Evolutionary conservation across 2,329 filamentous ascomycete genomes (phyloP).

Genomic region (Chaetoscypha palmicola): DNA sequence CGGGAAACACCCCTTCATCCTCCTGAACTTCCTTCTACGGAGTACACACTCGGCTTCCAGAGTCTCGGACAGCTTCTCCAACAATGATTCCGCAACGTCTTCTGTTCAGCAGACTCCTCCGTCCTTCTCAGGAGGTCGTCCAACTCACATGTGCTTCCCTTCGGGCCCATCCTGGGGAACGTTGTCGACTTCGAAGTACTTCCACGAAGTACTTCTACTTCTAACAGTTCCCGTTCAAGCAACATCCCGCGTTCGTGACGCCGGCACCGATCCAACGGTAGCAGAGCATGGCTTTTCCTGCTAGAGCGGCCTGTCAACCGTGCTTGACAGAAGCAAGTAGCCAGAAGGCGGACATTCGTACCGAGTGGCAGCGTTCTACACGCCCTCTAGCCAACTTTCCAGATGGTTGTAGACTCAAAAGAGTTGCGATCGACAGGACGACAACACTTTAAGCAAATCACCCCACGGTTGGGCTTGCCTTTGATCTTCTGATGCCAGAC

Average conservation of each 20-base stretch:
- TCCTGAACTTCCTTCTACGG: not conserved
- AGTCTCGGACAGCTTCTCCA: too few relatives aligned
- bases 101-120: too few relatives aligned
- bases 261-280: constrained; percentile 21
- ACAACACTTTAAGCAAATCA: constrained; percentile 13
- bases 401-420: not conserved
- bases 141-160: too few relatives aligned
- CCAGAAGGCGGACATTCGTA: constrained; percentile 15
- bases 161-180: too few relatives aligned
- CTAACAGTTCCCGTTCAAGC: constrained; percentile 5
- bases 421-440: constrained; percentile 12
- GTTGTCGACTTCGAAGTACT: too few relatives aligned
- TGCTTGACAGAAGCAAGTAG: constrained; percentile 17
- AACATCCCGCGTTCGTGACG: constrained; percentile 15
- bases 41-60: too few relatives aligned
- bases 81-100: too few relatives aligned
- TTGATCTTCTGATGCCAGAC: not conserved
- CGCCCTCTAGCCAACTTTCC: constrained; percentile 10
- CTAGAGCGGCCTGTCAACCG: constrained; percentile 18
- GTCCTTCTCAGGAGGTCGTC: too few relatives aligned
- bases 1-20: too few relatives aligned
- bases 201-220: not conserved
- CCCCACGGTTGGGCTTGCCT: constrained; percentile 10
- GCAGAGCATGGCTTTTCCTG: constrained; percentile 12
- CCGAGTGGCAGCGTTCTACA: constrained; percentile 18